phyloP scores from a whole-genome alignment of 495 filamentous ascomycete species.

The Aspergillus hancockii region DNA sequence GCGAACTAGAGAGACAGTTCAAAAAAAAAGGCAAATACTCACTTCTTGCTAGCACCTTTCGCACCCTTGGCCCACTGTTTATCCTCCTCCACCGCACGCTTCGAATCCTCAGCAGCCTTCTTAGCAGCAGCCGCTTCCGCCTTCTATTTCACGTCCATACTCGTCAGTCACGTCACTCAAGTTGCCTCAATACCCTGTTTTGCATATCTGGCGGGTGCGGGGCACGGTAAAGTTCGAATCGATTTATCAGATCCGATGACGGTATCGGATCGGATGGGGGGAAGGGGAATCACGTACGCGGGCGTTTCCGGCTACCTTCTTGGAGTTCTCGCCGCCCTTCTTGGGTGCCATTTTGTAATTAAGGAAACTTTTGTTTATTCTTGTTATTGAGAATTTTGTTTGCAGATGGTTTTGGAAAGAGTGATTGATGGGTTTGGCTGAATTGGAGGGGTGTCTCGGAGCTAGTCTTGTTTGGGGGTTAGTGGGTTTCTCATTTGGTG shows the following conservation, averaged over 20 bases:
- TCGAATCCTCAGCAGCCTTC: conserved; percentile 67
- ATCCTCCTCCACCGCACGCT: conserved; percentile 67
- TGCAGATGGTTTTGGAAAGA: not conserved
- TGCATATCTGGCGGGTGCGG: conserved; percentile 21
- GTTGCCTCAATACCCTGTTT: not conserved
- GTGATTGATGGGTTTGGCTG: not conserved
- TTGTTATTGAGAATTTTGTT: not conserved
- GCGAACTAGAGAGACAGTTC: not conserved
- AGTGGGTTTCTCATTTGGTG: not conserved
- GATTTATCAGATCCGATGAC: conserved; percentile 6
- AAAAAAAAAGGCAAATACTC: conserved; percentile 24
- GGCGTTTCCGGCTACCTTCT: conserved; percentile 89
- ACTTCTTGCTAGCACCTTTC: conserved; percentile 87
- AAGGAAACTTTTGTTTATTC: not conserved
- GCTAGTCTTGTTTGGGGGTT: not conserved
- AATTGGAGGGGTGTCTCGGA: not conserved
- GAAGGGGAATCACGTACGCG: conserved; percentile 38
- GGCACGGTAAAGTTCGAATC: conserved; percentile 27
- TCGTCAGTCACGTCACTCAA: not conserved
- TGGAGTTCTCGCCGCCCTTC: conserved; percentile 76
- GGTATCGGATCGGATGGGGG: not conserved
- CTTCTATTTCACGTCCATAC: conserved; percentile 57
- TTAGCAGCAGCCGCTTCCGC: conserved; percentile 82
- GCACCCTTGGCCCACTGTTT: conserved; percentile 81
- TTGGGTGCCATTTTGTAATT: conserved; percentile 50